A percentile compares a stretch with the other conserved stretches of the same genome.
These are phyloP conservation scores for Sporothrix variecibatus DNA, from an alignment of 2,329 filamentous ascomycete genomes.

Conservation along the genomic window DNA sequence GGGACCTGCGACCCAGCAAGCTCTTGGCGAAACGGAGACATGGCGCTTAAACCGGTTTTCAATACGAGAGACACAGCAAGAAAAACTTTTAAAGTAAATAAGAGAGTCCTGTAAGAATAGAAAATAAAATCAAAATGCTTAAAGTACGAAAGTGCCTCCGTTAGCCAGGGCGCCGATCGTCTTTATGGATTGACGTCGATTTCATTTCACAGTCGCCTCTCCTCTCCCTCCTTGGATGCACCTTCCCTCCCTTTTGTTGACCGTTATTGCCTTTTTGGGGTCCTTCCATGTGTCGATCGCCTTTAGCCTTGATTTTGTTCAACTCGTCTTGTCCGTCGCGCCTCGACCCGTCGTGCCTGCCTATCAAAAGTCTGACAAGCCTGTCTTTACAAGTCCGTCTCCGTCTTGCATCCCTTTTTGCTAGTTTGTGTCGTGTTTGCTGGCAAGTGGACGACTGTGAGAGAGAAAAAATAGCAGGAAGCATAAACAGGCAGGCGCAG, in stretches of 20 bases:
- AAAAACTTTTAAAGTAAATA: neutral
- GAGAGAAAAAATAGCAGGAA: neutral
- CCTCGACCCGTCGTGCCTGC: constrained; percentile 7
- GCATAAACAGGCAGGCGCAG: constrained; percentile 19
- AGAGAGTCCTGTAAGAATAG: neutral
- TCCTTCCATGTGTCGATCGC: neutral
- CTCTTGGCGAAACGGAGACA: neutral
- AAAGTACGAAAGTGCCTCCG: neutral
- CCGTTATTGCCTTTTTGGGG: constrained; percentile 17
- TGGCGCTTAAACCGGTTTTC: constrained; percentile 18
- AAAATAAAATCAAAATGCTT: neutral
- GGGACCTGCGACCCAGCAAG: neutral
- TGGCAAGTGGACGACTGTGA: neutral
- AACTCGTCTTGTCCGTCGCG: neutral
- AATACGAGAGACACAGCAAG: neutral
- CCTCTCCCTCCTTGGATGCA: neutral
- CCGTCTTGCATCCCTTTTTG: constrained; percentile 3
- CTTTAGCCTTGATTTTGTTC: constrained; percentile 6
- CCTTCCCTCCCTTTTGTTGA: neutral
- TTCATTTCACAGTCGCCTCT: constrained; percentile 1
- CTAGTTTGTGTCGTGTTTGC: neutral
- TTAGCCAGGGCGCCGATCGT: constrained; percentile 10
- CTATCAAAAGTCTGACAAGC: neutral
- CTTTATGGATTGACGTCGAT: constrained; percentile 5
- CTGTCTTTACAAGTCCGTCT: neutral